Base-by-base conservation (phyloP, 2,329 filamentous ascomycete species). In the Davidsoniella neocaledoniae region DNA sequence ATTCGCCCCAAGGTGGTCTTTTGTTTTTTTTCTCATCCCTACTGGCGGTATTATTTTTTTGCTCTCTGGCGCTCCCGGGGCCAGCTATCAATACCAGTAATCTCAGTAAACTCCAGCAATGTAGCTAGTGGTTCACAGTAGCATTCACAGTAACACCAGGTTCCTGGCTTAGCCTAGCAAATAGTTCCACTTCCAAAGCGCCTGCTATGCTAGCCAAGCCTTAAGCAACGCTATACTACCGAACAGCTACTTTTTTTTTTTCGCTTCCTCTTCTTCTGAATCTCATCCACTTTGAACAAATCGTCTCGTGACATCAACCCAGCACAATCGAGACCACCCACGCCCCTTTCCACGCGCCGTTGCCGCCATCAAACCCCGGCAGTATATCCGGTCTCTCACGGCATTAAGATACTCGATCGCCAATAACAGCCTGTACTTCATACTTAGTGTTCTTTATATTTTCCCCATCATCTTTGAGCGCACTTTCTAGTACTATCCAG, bases 341-440 rank as follows among this genome's bases (percentile, higher is more conserved):
- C 16, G 14, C 39, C 38, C 46, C 36, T 48, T 48, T 48, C 36
- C 25, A 25, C 39, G 25, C 46, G 36, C 46, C 46, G 38, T 46
- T 19, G 36, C 29, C 29, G 29, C 29, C 29, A 33, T 33, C 29
- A 33, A 33, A 33, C 29, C 29, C 29, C 29, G 29, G 29, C 12
- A 39, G 14, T 17, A 51, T 54, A 43, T 51, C 39, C 43, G 48
- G 46, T 42, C 46, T 38, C 33, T 46, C 53, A 29, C 38, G 52
- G 51, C 49, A 49, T 51, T 40, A 45, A 39, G 43, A 46, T 44
- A 47, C 53, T 49, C 50, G 53, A 38, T 43, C 50, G 46, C 43
- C 44, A 45, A 50, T 54, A 10, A 45, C 29, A 33, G 29, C 29
- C 29, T 33, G 29, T 33, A 33, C 29, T 33, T 33, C 8, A 33